Evolutionary conservation across 108 stramenopile species (phyloP).

Genomic region (Pseudonitzschia multiseries): DNA sequence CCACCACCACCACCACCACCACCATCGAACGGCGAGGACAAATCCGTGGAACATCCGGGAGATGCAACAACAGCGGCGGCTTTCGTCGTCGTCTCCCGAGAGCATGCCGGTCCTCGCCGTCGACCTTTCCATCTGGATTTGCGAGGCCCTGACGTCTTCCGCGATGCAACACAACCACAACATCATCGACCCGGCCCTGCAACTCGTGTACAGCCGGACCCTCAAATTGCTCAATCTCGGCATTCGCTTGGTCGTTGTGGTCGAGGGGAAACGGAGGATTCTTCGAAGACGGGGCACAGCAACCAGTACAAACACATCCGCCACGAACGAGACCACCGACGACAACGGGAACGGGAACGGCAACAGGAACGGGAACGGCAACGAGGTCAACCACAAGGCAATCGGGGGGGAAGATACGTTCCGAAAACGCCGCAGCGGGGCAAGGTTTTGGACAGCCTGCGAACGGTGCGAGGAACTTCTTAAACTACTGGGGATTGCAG

Average conservation of each 20-base stretch:
- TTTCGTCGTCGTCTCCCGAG: not conserved
- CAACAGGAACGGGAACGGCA: no score
- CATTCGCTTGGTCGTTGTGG: slow-evolving; percentile 89
- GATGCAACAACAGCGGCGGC: slow-evolving; percentile 1
- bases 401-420: slow-evolving; percentile 30
- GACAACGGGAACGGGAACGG: no score
- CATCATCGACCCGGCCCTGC: slow-evolving; percentile 55
- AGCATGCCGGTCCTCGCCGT: slow-evolving; percentile 75
- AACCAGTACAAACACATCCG: no score
- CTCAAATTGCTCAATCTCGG: slow-evolving; percentile 84
- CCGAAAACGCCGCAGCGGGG: slow-evolving; percentile 56
- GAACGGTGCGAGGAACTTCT: slow-evolving; percentile 70
- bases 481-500: slow-evolving; percentile 79
- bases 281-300: no score
- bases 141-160: slow-evolving; percentile 65
- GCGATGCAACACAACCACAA: slow-evolving; percentile 62
- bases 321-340: no score
- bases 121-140: slow-evolving; percentile 94
- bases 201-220: slow-evolving; percentile 79
- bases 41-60: slow-evolving; percentile 45
- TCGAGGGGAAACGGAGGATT: slow-evolving; percentile 85
- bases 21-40: slow-evolving; percentile 5
- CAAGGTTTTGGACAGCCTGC: slow-evolving; percentile 74
- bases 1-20: slow-evolving; percentile 22
- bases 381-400: not conserved